These are phyloP conservation scores for Saccharomycopsis amapae DNA, from an alignment of 805 yeast genomes.

Conservation along the genomic window DNA sequence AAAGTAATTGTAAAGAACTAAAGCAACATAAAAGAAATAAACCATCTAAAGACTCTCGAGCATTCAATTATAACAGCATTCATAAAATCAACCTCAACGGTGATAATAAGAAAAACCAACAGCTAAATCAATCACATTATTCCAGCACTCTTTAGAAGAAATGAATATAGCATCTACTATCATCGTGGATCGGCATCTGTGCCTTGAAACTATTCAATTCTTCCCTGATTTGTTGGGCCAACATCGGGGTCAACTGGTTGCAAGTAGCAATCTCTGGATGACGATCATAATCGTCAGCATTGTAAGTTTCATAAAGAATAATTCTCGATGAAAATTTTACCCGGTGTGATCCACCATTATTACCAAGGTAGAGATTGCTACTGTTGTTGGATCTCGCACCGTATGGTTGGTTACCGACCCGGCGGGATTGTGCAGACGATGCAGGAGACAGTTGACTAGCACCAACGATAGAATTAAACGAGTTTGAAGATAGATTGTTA, in stretches of 20 bases:
- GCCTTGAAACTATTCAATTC: constrained; percentile 76
- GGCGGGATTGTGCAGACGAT: background rate
- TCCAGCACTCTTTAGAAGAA: constrained; percentile 62
- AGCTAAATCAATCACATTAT: no score
- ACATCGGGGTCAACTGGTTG: constrained; percentile 76
- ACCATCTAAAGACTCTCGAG: no score
- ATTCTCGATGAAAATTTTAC: constrained; percentile 77
- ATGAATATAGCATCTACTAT: constrained; percentile 75
- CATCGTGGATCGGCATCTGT: constrained; percentile 77
- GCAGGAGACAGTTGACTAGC: no score
- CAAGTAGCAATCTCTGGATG: constrained; percentile 91
- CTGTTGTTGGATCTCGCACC: background rate
- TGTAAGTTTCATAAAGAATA: constrained; percentile 76
- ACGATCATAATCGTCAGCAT: constrained; percentile 80
- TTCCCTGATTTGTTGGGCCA: constrained; percentile 80
- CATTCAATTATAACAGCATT: no score
- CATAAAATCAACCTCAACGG: no score
- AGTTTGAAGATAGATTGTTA: constrained; percentile 1
- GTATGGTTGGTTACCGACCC: background rate
- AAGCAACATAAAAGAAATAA: no score
- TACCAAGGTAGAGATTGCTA: background rate
- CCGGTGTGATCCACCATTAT: background rate
- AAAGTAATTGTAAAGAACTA: no score
- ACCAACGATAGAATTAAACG: background rate
- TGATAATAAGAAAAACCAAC: no score